Conservation (phyloP, 805 yeast species). For the Cyberlindnera mississippiensis region DNA sequence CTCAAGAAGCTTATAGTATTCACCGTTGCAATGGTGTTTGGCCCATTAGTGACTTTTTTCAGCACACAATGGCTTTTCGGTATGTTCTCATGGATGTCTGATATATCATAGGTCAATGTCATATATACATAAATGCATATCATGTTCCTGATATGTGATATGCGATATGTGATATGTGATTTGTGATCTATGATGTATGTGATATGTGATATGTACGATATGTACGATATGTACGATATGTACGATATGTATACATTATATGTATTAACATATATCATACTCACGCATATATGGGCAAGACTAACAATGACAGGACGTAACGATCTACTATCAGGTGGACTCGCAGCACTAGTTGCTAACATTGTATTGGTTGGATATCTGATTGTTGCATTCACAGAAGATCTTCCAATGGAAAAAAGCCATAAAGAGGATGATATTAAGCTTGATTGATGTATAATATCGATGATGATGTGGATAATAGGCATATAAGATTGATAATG, state of each 20-base stretch:
- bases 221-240: no score
- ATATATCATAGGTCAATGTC: no score
- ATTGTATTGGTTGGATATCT: slow-evolving; percentile 70
- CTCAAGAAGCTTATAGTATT: slow-evolving; percentile 65
- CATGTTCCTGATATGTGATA: no score
- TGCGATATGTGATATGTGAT: no score
- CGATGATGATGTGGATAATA: neutral
- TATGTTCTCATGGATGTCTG: no score
- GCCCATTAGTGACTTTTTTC: slow-evolving; percentile 66
- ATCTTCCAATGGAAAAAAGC: slow-evolving; percentile 32
- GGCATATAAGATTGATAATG: neutral
- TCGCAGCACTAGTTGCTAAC: slow-evolving; percentile 76
- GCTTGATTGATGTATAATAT: slow-evolving; percentile 17
- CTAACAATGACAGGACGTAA: slow-evolving; percentile 30
- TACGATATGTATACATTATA: no score
- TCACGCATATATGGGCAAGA: no score
- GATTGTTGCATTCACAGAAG: slow-evolving; percentile 70
- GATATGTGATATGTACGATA: no score
- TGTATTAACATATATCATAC: no score
- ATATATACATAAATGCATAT: no score
- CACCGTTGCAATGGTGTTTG: slow-evolving; percentile 71
- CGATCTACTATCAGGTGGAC: slow-evolving; percentile 69
- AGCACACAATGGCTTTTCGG: slow-evolving; percentile 37
- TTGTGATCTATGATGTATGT: no score
- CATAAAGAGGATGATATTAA: slow-evolving; percentile 37